Percentiles rank a stretch among this genome's conserved stretches.
These are phyloP conservation scores for Umbellularia californica DNA, from an alignment of 164 flowering plant species.

Conservation along the genomic window DNA sequence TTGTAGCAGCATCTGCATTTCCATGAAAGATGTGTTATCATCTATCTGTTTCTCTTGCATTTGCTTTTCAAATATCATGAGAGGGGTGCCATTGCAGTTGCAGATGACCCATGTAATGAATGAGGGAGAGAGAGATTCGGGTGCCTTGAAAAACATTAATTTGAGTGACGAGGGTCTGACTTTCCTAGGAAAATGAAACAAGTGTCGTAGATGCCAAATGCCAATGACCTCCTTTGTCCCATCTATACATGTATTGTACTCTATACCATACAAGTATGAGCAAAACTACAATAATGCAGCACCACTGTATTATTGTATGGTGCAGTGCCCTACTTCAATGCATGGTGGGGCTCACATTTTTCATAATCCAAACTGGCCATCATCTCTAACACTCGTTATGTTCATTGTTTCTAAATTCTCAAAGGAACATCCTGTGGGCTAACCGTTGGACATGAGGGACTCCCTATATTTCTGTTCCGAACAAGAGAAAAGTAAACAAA, in stretches of 20 bases:
- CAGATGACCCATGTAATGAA: neutral
- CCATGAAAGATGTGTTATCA: neutral
- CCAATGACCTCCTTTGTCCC: neutral
- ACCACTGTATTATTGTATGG: too few relatives aligned
- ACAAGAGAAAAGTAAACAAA: too few relatives aligned
- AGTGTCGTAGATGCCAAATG: neutral
- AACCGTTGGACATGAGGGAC: too few relatives aligned
- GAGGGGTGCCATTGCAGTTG: neutral
- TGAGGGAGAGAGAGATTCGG: neutral
- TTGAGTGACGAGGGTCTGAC: neutral
- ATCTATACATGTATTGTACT: neutral
- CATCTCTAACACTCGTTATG: too few relatives aligned
- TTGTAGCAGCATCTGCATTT: constrained; percentile 5
- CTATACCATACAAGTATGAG: too few relatives aligned
- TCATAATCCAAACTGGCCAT: too few relatives aligned
- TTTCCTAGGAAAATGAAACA: neutral
- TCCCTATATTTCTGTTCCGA: too few relatives aligned
- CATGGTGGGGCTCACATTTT: too few relatives aligned
- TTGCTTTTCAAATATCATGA: neutral
- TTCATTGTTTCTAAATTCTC: too few relatives aligned
- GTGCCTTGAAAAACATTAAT: neutral
- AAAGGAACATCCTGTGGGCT: too few relatives aligned
- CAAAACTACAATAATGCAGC: too few relatives aligned
- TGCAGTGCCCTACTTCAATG: too few relatives aligned
- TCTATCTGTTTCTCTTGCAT: neutral